Base-by-base conservation (phyloP, 306 rosid genomes). In the Pachyrhizus erosus region DNA sequence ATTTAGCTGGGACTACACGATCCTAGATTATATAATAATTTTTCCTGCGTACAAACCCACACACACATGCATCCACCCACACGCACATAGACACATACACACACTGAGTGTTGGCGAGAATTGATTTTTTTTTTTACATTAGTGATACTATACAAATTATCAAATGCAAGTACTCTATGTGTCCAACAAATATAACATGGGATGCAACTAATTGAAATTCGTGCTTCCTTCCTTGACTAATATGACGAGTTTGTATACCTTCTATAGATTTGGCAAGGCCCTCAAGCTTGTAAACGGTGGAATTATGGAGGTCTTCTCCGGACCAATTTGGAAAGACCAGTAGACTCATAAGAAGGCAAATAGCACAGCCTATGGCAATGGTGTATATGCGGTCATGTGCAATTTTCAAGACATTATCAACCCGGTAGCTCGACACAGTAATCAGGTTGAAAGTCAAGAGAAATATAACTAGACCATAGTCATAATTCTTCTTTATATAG, bases 311-410 rank as follows among this genome's bases (percentile, higher is more conserved):
- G 74, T 93, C 93, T 86, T 96, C 93, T 15, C 99, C 98, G 2
- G 98, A 96, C 98, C 99, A 96, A 72, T 91, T 93, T 65, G 99
- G 99, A 82, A 91, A 93, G 52, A 93, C 60, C 49, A 96, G 37
- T 39, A 96, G 85, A 80, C 96, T 93, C 97, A 93, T 92, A 8
- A 93, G 21, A n/a, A 96, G 93, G 82, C 98, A 96, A 61, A 93
- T 73, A 45, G 86, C 96, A 81, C 97, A 91, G 62, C 99, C 99
- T 46, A 96, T 86, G 76, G 92, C 97, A 42, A 93, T 93, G 77
- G 94, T 92, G 83, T 82, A 91, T 88, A 93, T 21, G 20, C 99
- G 89, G 2, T 93, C 91, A 33, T 91, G 98, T 17, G 96, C 93
- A 49, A 96, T 89, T 88, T 86, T 89, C 88, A 93, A 49, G 54